Base-by-base conservation (phyloP, 306 rosid species). In the Leucaena leucocephala region DNA sequence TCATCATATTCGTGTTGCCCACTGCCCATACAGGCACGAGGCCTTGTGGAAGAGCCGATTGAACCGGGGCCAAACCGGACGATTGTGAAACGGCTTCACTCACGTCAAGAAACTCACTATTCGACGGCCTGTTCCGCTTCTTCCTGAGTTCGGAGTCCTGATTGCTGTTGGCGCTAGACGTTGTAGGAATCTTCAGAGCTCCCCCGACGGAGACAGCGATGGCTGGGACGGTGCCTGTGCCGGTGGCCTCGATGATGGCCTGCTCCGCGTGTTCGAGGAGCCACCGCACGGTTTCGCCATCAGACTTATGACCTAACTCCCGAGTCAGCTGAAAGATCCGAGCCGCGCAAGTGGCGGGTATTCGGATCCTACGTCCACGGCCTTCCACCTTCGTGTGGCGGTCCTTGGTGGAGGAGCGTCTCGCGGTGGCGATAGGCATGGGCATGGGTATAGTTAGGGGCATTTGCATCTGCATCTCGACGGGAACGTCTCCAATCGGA, bases 21-120 rank as follows among this genome's bases (percentile, higher is more conserved):
- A 90, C 84, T 0, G 91, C 87, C 94, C 94, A 90, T 0, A 86
- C 82, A 3, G 92, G 90, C 3, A 90, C 87, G 8, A 90, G 74
- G 16, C 94, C 91, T 12, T 88, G 92, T 0, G 89, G 90, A 2
- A 83, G 74, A 0, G 82, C 83, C 21, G 84, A 71, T 46, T 84
- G 87, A 8, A 88, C 82, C 57, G 90, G 90, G 3, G 94, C 91
- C 3, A 88, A 81, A 58, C 90, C 91, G 5, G 92, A 86, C 0
- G 89, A 58, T n/a, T 67, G 83, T 2, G 94, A 83, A 27, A 68
- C 86, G 67, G 87, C 79, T 48, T 84, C 88, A 76, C 44, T 85
- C 58, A 85, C 4, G 80, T 90, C 90, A 1, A 86, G 81, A 80
- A 90, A 90, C 52, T 90, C 89, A 62, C 89, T 86, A 76, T 81